Evolutionary conservation across 352 stramenopile species (phyloP).

Genomic region (Phytophthora chlamydospora): DNA sequence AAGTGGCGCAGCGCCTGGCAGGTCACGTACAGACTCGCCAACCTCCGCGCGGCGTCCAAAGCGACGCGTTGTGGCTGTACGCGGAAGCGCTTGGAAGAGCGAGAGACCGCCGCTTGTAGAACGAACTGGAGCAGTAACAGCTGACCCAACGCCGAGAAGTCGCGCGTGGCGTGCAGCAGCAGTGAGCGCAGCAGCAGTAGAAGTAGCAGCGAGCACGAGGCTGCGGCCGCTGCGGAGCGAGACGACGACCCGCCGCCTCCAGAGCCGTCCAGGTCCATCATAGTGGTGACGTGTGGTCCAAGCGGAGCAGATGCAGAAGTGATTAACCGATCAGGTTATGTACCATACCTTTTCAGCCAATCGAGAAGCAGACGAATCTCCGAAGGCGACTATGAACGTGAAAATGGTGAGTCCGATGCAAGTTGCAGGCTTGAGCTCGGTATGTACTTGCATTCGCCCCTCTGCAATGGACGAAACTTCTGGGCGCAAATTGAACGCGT

Average conservation of each 20-base stretch:
- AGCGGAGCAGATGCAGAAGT: too few species aligned
- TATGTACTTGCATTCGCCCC: too few species aligned
- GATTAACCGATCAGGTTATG: not conserved
- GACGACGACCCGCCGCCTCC: not conserved
- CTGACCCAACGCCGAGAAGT: slow-evolving; percentile 42
- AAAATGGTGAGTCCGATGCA: too few species aligned
- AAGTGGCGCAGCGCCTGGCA: slow-evolving; percentile 70
- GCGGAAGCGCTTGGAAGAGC: slow-evolving; percentile 11
- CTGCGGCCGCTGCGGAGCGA: slow-evolving; percentile 1
- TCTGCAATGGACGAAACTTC: too few species aligned
- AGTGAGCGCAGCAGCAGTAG: slow-evolving; percentile 26
- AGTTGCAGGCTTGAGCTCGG: too few species aligned
- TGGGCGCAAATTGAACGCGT: too few species aligned
- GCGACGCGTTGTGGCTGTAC: slow-evolving; percentile 24
- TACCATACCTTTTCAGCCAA: not conserved
- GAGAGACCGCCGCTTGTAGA: slow-evolving; percentile 14
- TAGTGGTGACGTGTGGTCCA: too few species aligned
- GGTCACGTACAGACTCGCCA: slow-evolving; percentile 54
- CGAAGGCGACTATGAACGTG: too few species aligned
- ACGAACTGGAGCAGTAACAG: slow-evolving; percentile 39
- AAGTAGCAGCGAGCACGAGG: slow-evolving; percentile 17
- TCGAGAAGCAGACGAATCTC: not conserved
- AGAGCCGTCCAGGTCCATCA: slow-evolving; percentile 29
- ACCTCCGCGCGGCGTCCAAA: slow-evolving; percentile 42
- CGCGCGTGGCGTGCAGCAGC: slow-evolving; percentile 26